These are phyloP conservation scores for Pouteria campechiana DNA, from an alignment of 179 eudicot species.

Conservation along the genomic window DNA sequence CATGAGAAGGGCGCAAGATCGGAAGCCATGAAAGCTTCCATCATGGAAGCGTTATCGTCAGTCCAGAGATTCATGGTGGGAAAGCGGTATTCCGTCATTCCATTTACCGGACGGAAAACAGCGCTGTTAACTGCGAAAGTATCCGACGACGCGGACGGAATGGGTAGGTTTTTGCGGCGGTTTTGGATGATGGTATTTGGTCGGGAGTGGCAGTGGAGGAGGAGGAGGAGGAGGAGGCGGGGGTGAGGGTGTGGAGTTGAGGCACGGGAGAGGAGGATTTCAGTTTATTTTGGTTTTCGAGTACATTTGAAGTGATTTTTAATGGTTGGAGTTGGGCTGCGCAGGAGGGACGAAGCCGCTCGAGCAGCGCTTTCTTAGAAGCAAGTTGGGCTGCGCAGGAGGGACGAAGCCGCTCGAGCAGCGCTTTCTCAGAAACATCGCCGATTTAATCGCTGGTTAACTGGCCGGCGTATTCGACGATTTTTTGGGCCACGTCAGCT, in stretches of 20 bases:
- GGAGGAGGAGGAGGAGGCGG: slow-evolving; percentile 2
- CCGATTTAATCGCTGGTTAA: too few relatives aligned
- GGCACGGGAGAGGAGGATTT: background rate
- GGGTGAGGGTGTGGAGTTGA: slow-evolving; percentile 5
- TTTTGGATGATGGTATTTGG: background rate
- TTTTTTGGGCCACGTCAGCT: too few relatives aligned
- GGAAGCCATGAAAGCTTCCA: slow-evolving; percentile 31
- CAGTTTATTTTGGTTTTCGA: slow-evolving; percentile 7
- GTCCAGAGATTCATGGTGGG: slow-evolving; percentile 32
- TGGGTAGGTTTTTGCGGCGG: background rate
- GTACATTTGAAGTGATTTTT: slow-evolving; percentile 17
- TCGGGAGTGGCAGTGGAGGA: slow-evolving; percentile 1
- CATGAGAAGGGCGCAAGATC: slow-evolving; percentile 22
- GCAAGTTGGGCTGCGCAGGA: too few relatives aligned
- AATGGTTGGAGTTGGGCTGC: background rate
- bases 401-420: background rate
- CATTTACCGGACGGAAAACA: background rate
- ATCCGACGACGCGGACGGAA: background rate
- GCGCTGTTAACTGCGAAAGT: background rate
- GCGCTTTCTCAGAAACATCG: slow-evolving; percentile 4
- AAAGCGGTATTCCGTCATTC: slow-evolving; percentile 13
- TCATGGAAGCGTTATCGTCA: slow-evolving; percentile 27
- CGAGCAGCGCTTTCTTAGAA: slow-evolving; percentile 2
- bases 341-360: background rate
- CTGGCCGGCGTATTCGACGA: too few relatives aligned